Evolutionary conservation across 1,284 basidiomycete species (phyloP).

Genomic region (Microbotryum violaceum): DNA sequence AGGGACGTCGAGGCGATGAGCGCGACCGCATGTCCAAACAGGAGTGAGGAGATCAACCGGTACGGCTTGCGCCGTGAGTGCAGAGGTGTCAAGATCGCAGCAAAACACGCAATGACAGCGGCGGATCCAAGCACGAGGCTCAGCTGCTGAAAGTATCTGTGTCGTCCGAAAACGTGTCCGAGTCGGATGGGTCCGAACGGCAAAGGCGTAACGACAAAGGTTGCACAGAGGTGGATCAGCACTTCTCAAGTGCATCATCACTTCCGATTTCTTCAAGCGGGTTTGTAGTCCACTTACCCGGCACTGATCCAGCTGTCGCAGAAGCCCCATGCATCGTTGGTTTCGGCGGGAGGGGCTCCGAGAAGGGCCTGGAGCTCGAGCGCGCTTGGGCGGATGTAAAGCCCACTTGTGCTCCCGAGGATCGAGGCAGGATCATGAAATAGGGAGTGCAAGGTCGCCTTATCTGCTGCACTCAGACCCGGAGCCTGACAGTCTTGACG

Average conservation of each 20-base stretch:
- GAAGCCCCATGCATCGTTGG: constrained; percentile 5
- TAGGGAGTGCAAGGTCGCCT: no score
- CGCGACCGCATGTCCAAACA: neutral
- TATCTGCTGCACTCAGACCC: no score
- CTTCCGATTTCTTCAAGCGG: neutral
- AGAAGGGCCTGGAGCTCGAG: neutral
- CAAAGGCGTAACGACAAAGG: neutral
- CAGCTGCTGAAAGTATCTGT: constrained; percentile 8
- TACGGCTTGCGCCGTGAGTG: neutral
- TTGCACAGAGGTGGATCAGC: neutral
- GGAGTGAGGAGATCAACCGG: neutral
- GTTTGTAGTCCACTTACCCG: neutral
- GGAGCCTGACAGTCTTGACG: neutral
- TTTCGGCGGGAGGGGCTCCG: neutral
- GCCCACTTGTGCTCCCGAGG: no score
- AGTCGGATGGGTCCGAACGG: no score
- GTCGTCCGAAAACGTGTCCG: neutral
- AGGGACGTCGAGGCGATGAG: neutral
- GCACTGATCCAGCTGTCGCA: constrained; percentile 10
- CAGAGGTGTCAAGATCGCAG: neutral
- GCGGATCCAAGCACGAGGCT: constrained; percentile 1
- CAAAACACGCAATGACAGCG: neutral
- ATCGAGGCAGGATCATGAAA: no score
- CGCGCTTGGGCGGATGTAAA: neutral
- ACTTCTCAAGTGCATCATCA: neutral